A percentile compares a stretch with the other conserved stretches of the same genome.
Conservation (phyloP, 2,329 filamentous ascomycete genomes). For the Botrytis byssoidea region DNA sequence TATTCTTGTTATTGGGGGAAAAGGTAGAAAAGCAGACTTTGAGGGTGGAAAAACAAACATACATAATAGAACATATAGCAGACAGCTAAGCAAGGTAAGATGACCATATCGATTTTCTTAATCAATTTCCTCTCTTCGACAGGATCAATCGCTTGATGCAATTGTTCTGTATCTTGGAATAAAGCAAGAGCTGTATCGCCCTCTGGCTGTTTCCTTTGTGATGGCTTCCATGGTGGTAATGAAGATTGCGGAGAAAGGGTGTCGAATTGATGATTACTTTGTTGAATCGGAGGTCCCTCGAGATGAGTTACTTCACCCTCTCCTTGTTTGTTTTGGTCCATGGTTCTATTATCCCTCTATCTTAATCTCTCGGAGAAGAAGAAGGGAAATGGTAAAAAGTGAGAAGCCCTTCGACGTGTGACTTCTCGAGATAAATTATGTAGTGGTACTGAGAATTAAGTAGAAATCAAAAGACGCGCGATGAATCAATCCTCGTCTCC, state of each 20-base stretch:
- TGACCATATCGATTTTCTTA: slow-evolving; percentile 14
- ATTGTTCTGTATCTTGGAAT: slow-evolving; percentile 3
- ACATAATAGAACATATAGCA: slow-evolving; percentile 15
- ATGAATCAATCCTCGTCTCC: not conserved
- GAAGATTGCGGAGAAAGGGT: slow-evolving; percentile 2
- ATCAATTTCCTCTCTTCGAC: not conserved
- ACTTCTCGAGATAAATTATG: not conserved
- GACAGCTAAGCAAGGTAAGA: slow-evolving; percentile 12
- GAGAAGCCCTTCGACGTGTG: not conserved
- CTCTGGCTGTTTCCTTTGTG: not conserved
- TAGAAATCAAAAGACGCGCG: not conserved
- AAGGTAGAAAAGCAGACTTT: not conserved
- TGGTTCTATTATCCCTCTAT: not conserved
- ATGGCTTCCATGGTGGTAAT: not conserved
- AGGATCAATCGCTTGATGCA: not conserved
- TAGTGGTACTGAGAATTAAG: not conserved
- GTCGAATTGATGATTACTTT: not conserved
- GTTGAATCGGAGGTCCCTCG: not conserved
- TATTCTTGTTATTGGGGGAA: not conserved
- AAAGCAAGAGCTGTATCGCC: slow-evolving; percentile 8
- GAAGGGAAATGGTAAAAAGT: not conserved
- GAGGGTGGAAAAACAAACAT: rapidly evolving
- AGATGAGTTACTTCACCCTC: not conserved
- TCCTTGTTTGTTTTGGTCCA: not conserved
- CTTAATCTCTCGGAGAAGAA: not conserved